phyloP scores from a whole-genome alignment of 2,329 filamentous ascomycete species.

The Diplodia intermedia region DNA sequence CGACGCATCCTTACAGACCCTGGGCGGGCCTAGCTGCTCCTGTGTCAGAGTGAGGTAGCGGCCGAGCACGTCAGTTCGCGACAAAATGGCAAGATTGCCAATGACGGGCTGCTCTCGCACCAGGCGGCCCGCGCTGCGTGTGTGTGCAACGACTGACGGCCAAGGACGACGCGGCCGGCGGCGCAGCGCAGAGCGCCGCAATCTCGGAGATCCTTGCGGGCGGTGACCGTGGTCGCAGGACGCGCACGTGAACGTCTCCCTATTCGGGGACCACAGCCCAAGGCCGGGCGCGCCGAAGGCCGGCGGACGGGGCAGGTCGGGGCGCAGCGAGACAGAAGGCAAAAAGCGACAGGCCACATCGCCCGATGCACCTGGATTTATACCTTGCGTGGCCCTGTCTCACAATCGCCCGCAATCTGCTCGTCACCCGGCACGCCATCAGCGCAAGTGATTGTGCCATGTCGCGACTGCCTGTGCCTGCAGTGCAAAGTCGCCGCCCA shows the following conservation, averaged over 20 bases:
- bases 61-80: conserved; percentile 30
- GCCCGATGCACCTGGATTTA: conserved; percentile 16
- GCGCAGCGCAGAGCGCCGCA: conserved; percentile 15
- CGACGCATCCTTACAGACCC: conserved; percentile 12
- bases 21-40: conserved; percentile 17
- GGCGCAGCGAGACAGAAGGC: conserved; percentile 12
- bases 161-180: neutral
- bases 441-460: conserved; percentile 17
- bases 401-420: neutral
- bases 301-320: neutral
- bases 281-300: conserved; percentile 4
- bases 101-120: neutral
- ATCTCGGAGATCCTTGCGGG: conserved; percentile 26
- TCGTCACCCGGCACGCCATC: conserved; percentile 29
- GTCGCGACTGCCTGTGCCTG: neutral
- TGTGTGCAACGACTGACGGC: conserved; percentile 13
- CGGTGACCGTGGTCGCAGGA: neutral
- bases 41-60: conserved; percentile 28
- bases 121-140: neutral
- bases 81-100: conserved; percentile 23
- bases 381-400: conserved; percentile 16
- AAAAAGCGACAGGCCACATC: conserved; percentile 5
- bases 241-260: conserved; percentile 12
- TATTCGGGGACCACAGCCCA: conserved; percentile 17
- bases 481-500: neutral